A percentile compares a stretch with the other conserved stretches of the same genome.
phyloP scores from a whole-genome alignment of 1,284 basidiomycete species.

The Laetiporus sulphureus region DNA sequence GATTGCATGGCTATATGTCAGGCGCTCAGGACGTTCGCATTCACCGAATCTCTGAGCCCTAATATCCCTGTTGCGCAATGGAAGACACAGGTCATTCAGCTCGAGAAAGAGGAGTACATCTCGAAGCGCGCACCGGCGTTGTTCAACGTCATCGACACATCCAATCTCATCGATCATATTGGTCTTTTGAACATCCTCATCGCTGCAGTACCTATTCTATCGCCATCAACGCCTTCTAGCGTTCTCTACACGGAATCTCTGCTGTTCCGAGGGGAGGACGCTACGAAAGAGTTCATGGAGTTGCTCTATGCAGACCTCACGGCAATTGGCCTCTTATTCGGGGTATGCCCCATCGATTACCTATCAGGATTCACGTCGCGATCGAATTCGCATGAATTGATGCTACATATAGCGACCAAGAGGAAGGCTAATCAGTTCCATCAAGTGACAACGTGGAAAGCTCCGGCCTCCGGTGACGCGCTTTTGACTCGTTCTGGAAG shows the following conservation, averaged over 20 bases:
- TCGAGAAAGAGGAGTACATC: conserved; percentile 31
- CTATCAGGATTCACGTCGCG: conserved; percentile 35
- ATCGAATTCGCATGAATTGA: conserved; percentile 37
- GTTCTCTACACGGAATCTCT: conserved; percentile 39
- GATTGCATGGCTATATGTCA: conserved; percentile 30
- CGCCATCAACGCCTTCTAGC: conserved; percentile 17
- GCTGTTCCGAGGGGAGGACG: conserved; percentile 20
- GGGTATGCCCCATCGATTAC: conserved; percentile 33
- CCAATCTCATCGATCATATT: conserved; percentile 42
- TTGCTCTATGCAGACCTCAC: conserved; percentile 33
- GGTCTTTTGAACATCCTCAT: conserved; percentile 46
- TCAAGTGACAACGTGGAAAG: conserved; percentile 39
- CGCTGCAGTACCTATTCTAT: conserved; percentile 31
- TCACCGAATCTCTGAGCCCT: conserved; percentile 11
- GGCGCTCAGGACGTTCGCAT: conserved; percentile 20
- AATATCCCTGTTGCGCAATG: conserved; percentile 31
- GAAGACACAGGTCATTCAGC: conserved; percentile 26
- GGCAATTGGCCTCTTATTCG: conserved; percentile 35
- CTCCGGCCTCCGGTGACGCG: conserved; percentile 22
- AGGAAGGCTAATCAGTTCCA: conserved; percentile 27
- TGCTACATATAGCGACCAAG: conserved; percentile 9
- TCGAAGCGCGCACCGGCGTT: conserved; percentile 26
- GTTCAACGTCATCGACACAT: conserved; percentile 51
- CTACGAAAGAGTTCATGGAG: conserved; percentile 26
- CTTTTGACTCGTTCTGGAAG: background rate